Conservation (phyloP, 805 yeast genomes). For the Ogataea siamensis region DNA sequence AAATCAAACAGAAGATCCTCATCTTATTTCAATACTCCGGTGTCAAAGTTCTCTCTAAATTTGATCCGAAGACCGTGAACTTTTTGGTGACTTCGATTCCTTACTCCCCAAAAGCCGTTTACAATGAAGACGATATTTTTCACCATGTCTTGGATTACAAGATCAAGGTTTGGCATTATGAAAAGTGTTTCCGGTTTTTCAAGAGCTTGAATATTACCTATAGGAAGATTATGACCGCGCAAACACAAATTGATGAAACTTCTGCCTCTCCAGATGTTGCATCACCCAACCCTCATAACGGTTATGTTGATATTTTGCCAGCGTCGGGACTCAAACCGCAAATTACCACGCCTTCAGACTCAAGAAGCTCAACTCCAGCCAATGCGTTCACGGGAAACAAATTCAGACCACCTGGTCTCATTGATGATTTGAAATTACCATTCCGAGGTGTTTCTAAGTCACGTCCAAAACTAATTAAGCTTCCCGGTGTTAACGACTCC, state of each 20-base stretch:
- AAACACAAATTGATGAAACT: constrained; percentile 13
- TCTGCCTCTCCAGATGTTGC: constrained; percentile 5
- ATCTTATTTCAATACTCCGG: constrained; percentile 48
- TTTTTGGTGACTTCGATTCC: constrained; percentile 48
- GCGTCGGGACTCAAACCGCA: constrained; percentile 17
- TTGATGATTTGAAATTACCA: constrained; percentile 35
- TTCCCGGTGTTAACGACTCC: constrained; percentile 25
- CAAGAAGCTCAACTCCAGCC: constrained; percentile 22
- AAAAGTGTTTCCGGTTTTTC: constrained; percentile 54
- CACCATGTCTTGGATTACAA: constrained; percentile 43
- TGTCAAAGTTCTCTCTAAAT: constrained; percentile 43
- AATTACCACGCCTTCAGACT: constrained; percentile 16
- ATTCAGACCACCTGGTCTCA: constrained; percentile 19
- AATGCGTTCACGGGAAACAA: constrained; percentile 4
- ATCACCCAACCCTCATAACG: constrained; percentile 11
- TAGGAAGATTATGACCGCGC: constrained; percentile 35
- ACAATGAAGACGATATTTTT: constrained; percentile 46
- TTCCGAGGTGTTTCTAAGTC: constrained; percentile 22
- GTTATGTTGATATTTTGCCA: constrained; percentile 24
- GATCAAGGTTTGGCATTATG: constrained; percentile 60
- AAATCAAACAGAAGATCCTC: constrained; percentile 41
- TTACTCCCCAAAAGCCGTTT: constrained; percentile 36
- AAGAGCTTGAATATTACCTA: constrained; percentile 46
- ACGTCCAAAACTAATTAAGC: constrained; percentile 28
- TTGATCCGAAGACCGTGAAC: constrained; percentile 43